phyloP scores from a whole-genome alignment of 2,329 filamentous ascomycete genomes.

The Calonectria pauciramosa region DNA sequence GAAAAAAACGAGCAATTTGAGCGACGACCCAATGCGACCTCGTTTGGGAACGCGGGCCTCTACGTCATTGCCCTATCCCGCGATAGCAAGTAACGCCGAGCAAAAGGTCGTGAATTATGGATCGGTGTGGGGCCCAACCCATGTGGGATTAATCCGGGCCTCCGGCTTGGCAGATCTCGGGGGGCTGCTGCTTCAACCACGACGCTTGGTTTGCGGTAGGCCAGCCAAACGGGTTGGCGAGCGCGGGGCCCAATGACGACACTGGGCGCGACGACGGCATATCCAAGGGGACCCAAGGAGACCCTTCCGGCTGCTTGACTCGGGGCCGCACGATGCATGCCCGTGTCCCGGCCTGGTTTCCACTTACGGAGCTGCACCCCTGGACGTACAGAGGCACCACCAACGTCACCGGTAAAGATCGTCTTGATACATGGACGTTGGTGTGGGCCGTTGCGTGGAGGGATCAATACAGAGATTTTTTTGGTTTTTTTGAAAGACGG shows the following conservation, averaged over 20 bases:
- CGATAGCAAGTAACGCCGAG: conserved; percentile 40
- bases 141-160: conserved; percentile 28
- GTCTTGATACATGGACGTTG: conserved; percentile 30
- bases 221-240: conserved; percentile 31
- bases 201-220: too few relatives aligned
- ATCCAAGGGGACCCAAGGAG: background rate
- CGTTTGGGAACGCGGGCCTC: background rate
- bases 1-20: background rate
- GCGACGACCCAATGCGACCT: background rate
- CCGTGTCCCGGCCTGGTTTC: conserved; percentile 4
- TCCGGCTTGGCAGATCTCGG: conserved; percentile 43
- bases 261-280: background rate
- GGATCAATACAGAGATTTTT: conserved; percentile 29
- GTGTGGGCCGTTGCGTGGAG: conserved; percentile 28
- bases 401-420: conserved; percentile 38
- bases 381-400: background rate
- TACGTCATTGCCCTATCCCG: conserved; percentile 7
- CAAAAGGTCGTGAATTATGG: conserved; percentile 18
- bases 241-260: conserved; percentile 40
- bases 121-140: conserved; percentile 18
- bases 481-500: background rate
- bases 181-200: background rate
- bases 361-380: background rate
- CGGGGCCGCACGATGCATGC: conserved; percentile 31
- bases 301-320: background rate